Evolutionary conservation across 2,329 filamentous ascomycete genomes (phyloP).

Genomic region (Colletotrichum destructivum): DNA sequence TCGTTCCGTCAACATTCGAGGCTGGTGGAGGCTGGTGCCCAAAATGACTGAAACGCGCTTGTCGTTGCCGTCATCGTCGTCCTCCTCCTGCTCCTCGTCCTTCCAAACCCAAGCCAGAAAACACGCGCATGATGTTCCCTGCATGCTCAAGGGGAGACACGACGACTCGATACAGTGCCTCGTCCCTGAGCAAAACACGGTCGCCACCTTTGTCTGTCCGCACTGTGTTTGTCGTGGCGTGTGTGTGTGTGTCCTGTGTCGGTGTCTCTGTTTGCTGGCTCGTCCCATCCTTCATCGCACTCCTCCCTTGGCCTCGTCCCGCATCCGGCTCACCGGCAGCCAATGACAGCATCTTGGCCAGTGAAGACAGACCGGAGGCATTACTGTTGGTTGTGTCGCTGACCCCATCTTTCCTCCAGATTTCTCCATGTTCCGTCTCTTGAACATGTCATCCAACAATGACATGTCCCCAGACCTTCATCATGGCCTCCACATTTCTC

Average conservation of each 20-base stretch:
- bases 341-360: not conserved
- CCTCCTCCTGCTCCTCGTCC: too few species aligned
- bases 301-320: slow-evolving; percentile 22
- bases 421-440: slow-evolving; percentile 2
- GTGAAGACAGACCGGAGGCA: not conserved
- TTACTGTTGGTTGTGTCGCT: too few species aligned
- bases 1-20: not conserved
- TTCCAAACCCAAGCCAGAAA: slow-evolving; percentile 13
- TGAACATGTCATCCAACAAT: slow-evolving; percentile 16
- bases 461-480: slow-evolving; percentile 5
- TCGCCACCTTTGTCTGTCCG: not conserved
- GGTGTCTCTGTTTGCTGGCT: not conserved
- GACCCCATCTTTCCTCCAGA: slow-evolving; percentile 8
- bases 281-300: slow-evolving; percentile 8
- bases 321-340: slow-evolving; percentile 19
- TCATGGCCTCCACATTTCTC: not conserved
- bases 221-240: slow-evolving; percentile 37
- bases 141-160: slow-evolving; percentile 11
- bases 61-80: too few species aligned
- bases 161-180: slow-evolving; percentile 22
- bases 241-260: not conserved
- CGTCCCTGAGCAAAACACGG: not conserved
- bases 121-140: slow-evolving; percentile 20
- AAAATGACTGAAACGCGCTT: slow-evolving; percentile 27
- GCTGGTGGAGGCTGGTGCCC: not conserved